phyloP scores from a whole-genome alignment of 495 filamentous ascomycete genomes.

The Penicillium canariense region DNA sequence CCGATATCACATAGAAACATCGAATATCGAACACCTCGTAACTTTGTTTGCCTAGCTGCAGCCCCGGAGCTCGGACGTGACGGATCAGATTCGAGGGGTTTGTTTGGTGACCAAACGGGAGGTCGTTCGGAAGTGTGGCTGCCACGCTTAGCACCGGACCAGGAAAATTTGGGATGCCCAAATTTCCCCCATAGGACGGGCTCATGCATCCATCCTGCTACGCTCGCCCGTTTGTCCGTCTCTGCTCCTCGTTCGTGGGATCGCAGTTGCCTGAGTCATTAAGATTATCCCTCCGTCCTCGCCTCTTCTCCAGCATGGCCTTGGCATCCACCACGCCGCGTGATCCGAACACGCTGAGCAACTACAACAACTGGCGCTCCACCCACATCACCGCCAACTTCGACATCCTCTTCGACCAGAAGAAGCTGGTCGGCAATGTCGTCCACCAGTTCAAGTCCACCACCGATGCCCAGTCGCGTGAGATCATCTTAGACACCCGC shows the following conservation, averaged over 20 bases:
- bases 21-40: no score
- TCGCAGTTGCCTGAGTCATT: background rate
- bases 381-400: slow-evolving; percentile 77
- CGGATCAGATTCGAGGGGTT: no score
- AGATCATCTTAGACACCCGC: slow-evolving; percentile 86
- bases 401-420: slow-evolving; percentile 75
- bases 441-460: slow-evolving; percentile 68
- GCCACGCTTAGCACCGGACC: slow-evolving; percentile 12
- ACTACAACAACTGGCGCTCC: slow-evolving; percentile 81
- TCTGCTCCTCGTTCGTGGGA: background rate
- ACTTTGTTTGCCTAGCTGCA: no score
- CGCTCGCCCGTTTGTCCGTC: slow-evolving; percentile 1
- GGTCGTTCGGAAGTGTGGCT: no score
- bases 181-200: background rate
- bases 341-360: slow-evolving; percentile 89
- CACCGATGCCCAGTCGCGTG: slow-evolving; percentile 63
- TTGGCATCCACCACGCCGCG: slow-evolving; percentile 53
- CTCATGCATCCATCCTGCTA: background rate
- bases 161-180: background rate
- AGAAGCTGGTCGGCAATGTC: slow-evolving; percentile 71
- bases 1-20: no score
- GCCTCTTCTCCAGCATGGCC: slow-evolving; percentile 32
- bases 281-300: background rate
- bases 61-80: no score
- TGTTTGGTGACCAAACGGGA: no score